A percentile compares a stretch with the other conserved stretches of the same genome.
phyloP scores from a whole-genome alignment of 306 rosid genomes.

The Pueraria montana region DNA sequence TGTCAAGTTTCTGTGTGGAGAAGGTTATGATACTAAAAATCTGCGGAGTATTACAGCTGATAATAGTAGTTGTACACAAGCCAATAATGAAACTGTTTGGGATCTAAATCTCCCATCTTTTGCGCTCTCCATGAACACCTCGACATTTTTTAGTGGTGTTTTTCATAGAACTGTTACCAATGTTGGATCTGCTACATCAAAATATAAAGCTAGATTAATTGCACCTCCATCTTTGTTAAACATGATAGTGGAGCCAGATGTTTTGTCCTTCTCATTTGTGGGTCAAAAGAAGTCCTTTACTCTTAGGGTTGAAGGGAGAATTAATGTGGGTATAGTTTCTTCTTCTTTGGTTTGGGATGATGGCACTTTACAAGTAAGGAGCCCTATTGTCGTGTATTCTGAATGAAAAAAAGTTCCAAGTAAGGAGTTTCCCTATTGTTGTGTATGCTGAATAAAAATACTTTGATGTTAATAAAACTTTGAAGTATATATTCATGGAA shows the following conservation, averaged over 20 bases:
- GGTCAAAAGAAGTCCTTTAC: background rate
- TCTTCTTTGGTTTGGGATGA: background rate
- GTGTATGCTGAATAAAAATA: no score
- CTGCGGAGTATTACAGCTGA: background rate
- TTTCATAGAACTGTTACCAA: background rate
- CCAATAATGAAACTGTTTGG: background rate
- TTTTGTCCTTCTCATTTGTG: slow-evolving; percentile 3
- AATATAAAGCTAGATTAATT: background rate
- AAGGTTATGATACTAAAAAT: background rate
- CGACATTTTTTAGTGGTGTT: background rate
- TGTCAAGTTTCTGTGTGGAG: background rate
- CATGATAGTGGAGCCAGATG: background rate
- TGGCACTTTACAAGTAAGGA: background rate
- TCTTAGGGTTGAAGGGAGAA: background rate
- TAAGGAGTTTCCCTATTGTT: background rate
- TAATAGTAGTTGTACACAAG: background rate
- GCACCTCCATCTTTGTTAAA: background rate
- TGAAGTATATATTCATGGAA: no score
- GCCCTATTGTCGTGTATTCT: background rate
- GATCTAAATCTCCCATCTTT: background rate
- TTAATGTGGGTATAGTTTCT: background rate
- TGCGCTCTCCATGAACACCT: background rate
- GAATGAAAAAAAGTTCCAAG: no score
- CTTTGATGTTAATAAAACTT: no score
- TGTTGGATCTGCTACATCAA: slow-evolving; percentile 4